Base-by-base conservation (phyloP, 768 basidiomycete species). In the Boletus edulis region DNA sequence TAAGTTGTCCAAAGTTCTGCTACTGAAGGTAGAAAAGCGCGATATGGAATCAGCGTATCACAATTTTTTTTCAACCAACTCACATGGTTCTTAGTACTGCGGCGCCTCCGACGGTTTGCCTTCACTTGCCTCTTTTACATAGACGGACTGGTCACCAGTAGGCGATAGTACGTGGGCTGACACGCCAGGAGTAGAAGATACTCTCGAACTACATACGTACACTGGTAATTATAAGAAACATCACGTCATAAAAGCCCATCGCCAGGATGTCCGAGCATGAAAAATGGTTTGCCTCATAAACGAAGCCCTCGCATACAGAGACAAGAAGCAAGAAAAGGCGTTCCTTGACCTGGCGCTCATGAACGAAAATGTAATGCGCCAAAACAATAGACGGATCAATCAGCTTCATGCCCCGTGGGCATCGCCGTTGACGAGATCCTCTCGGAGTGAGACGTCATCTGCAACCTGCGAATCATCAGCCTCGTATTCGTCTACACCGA, bases 371-470 rank as follows among this genome's bases (percentile, higher is more conserved):
- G 29, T 14, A 51, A 29, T 29, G 29, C 29, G 29, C 29, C 29
- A 29, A 29, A 40, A 5, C 35, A 17, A 1, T 24, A 39, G 10
- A 22, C 1, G 14, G 27, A 54, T 31, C 31, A 40, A 12, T 34
- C 46, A 4, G 17, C 22, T n/a, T 68, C 41, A 63, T 32, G 2
- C 52, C 41, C 34, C 27, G 20, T 71, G 68, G 17, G 41, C 56
- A 48, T 56, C 57, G 17, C 69, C 69, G 37, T 71, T 70, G 45
- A 54, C 35, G 38, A 58, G 12, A 3, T 42, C 54, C 35, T 39
- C 51, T 31, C 7, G 57, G 29, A 37, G 3, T 5, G 43, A 22
- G 17, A 27, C 42, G 2, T 24, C 45, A 2, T 55, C 52, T 15
- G 42, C 17, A 7, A 17, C 49, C 47, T 48, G 58, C 14, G 46